Base-by-base conservation (phyloP, 192 early-diverging fungal genomes). In the Coemansia sp. region DNA sequence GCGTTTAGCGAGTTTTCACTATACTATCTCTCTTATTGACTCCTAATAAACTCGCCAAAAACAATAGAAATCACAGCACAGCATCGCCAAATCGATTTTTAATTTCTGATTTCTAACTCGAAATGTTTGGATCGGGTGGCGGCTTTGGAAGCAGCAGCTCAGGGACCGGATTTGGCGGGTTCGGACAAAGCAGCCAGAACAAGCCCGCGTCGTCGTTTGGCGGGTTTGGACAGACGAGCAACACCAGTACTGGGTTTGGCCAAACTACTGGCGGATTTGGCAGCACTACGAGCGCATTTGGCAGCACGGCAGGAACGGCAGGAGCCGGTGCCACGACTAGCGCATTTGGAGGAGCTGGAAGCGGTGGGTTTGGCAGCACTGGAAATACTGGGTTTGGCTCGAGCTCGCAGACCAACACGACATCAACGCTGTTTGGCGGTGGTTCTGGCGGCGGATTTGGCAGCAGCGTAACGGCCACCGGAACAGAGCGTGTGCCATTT, bases 401-500 rank as follows among this genome's bases (percentile, higher is more conserved):
- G 69, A 67, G 49, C 28, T 55, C 44, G 59, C 44, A 36, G n/a
- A 23, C 59, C 17, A n/a, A 20, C 6, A 44, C 40, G 4, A 21
- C 56, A 1, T 54, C 65, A 10, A 50, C 58, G 3, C 52, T 58
- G 23, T 71, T 85, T 68, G 56, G 76, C 49, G 53, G 65, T 52
- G 52, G 72, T 58, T 40, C 68, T 8, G 80, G 81, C 15, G 75
- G 82, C 49, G 84, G 83, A 21, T 65, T 63, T 25, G 62, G 67
- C 48, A 56, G 50, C 44, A 63, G 64, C 42, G 65, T 48, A 7
- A 20, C 55, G 36, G 66, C 64, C 5, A 81, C 74, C 2, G 86
- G 86, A 17, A 86, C 89, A 3, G 81, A 82, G 11, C 76, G 79
- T 24, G 81, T 86, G 1, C 66, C 83, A 1, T 91, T 81, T 60